Conservation (phyloP, 495 filamentous ascomycete species). For the Cenococcum geophilum region DNA sequence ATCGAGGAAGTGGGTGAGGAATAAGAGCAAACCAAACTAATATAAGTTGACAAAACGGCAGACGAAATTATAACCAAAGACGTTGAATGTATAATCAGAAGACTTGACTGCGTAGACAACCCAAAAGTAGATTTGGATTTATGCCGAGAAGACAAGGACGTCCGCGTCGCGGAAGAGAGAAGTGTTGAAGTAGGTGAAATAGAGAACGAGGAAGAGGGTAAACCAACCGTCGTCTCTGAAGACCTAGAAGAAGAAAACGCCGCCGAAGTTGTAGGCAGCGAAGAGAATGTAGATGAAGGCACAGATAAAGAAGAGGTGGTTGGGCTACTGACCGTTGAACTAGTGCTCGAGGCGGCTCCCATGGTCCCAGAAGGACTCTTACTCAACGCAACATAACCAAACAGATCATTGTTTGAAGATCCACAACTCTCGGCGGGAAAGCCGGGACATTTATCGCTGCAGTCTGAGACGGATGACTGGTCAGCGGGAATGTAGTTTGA, state of each 20-base stretch:
- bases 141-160: constrained; percentile 8
- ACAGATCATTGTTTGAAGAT: constrained; percentile 47
- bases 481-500: constrained; percentile 58
- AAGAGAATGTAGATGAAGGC: background rate
- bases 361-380: constrained; percentile 47
- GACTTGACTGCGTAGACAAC: constrained; percentile 11
- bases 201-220: background rate
- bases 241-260: background rate
- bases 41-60: background rate
- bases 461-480: constrained; percentile 44
- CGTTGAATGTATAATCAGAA: constrained; percentile 8
- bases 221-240: constrained; percentile 1
- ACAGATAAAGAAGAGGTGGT: background rate
- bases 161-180: constrained; percentile 2
- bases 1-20: background rate
- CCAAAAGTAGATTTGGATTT: background rate
- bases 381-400: constrained; percentile 52
- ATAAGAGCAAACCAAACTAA: constrained; percentile 10
- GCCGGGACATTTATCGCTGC: constrained; percentile 58
- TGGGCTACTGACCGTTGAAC: constrained; percentile 15
- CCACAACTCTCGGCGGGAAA: constrained; percentile 63
- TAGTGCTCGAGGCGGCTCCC: constrained; percentile 19
- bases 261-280: background rate
- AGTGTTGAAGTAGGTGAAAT: constrained; percentile 5
- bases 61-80: constrained; percentile 6